These are phyloP conservation scores for Flueggea neowawraea DNA, from an alignment of 441 rosid species.

Conservation along the genomic window DNA sequence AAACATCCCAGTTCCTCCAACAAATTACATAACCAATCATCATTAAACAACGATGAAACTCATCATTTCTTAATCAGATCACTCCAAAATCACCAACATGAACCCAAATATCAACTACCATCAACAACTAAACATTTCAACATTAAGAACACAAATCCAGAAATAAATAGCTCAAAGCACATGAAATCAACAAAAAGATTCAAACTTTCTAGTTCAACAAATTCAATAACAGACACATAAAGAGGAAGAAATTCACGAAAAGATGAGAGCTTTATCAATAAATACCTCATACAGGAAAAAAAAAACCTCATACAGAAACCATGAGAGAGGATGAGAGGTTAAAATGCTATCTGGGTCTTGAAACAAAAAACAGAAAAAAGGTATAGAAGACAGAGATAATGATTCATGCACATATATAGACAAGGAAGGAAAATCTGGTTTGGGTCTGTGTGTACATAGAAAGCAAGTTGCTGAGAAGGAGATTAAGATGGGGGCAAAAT, in stretches of 20 bases:
- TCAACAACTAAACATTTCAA: constrained; percentile 7
- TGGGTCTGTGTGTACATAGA: constrained; percentile 14
- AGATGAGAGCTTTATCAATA: constrained; percentile 20
- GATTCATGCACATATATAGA: constrained; percentile 5
- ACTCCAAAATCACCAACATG: constrained; percentile 11
- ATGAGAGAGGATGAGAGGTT: not conserved
- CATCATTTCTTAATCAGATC: constrained; percentile 19
- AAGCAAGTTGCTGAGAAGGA: not conserved
- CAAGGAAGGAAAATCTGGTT: constrained; percentile 10
- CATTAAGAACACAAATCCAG: constrained; percentile 8
- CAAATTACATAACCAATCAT: constrained; percentile 3
- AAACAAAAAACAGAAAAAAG: constrained; percentile 3
- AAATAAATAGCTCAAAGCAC: constrained; percentile 10
- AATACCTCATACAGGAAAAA: constrained; percentile 7
- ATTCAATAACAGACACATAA: constrained; percentile 6
- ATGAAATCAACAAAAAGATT: constrained; percentile 4
- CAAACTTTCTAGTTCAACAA: not conserved
- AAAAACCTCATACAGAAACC: constrained; percentile 5
- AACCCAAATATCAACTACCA: constrained; percentile 14
- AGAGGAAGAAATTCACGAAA: not conserved
- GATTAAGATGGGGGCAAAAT: constrained; percentile 14
- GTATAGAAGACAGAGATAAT: not conserved
- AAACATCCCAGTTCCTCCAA: constrained; percentile 5
- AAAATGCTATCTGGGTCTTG: constrained; percentile 17
- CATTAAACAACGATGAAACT: constrained; percentile 5